A percentile compares a stretch with the other conserved stretches of the same genome.
Conservation (phyloP, 192 early-diverging fungal genomes). For the Linnemannia exigua region DNA sequence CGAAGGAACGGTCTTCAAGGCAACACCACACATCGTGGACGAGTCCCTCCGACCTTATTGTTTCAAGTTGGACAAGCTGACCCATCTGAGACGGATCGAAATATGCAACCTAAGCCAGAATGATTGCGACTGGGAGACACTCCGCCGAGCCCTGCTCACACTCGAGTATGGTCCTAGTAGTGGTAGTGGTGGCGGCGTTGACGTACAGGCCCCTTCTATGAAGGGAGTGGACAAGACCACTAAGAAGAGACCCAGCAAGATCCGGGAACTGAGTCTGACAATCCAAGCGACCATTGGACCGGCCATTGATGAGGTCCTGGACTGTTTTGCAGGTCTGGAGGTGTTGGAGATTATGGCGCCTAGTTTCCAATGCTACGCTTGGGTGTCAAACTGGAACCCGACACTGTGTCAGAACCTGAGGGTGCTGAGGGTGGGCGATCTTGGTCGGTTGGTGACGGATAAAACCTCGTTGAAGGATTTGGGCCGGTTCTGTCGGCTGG, state of each 20-base stretch:
- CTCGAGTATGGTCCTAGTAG: background rate
- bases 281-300: background rate
- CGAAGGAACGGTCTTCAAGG: background rate
- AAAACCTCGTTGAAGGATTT: background rate
- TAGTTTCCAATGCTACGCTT: background rate
- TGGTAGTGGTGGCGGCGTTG: background rate
- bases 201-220: background rate
- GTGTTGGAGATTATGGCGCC: conserved; percentile 8
- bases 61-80: conserved; percentile 30
- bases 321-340: conserved; percentile 20
- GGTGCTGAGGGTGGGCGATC: conserved; percentile 12
- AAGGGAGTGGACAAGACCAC: background rate
- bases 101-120: conserved; percentile 21
- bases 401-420: conserved; percentile 8
- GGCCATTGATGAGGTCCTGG: background rate
- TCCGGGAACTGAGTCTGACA: conserved; percentile 10
- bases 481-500: conserved; percentile 6
- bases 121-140: conserved; percentile 25
- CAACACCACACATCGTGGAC: background rate
- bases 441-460: background rate
- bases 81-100: conserved; percentile 22
- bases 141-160: conserved; percentile 20
- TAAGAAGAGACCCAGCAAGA: background rate
- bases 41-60: conserved; percentile 16
- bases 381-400: conserved; percentile 11